Base-by-base conservation (phyloP, 139 green algal species). In the Chlamydomonas sp. region DNA sequence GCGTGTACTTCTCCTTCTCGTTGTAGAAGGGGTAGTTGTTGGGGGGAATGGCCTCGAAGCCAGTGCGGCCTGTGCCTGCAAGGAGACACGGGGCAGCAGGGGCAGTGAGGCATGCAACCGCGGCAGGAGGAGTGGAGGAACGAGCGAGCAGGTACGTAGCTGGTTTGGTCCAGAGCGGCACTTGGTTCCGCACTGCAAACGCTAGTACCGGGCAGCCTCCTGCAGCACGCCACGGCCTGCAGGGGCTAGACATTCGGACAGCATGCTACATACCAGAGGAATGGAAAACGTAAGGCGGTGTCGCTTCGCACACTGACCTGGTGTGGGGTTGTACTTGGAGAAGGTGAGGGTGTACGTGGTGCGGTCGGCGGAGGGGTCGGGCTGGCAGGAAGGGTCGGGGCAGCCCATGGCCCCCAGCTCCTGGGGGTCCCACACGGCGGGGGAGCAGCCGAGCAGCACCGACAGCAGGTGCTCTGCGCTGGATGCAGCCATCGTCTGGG, bases 1-100 rank as follows among this genome's bases (percentile, higher is more conserved):
- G 94, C 5, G 88, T 88, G 89, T 98, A 99, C 68, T 96, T 96
- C 74, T 98, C 96, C 15, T 96, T 85, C 16, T 96, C 92, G 7
- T 73, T 91, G 88, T 98, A 99, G 89, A 98, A 98, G 0, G 95
- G 95, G 91, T 98, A 99, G 92, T 96, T 97, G 93, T 99, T 99
- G 61, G 97, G 97, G 0, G 95, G 90, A 3, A 99, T 94, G 2
- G 88, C 69, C 2, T 93, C 84, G 87, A 95, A 96, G 20, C 96
- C 97, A 0, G 96, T 98, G 62, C 92, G 89, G 0, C 97, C 97
- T 7, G 93, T 97, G 59, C 96, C 96, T 98, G 91, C n/a, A 87
- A 5, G 31, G 31, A 17, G 18, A 18, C 64, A 80, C 1, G 20
- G 12, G 59, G 83, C 20, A 67, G 68, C 69, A 18, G 14, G 3